Conservation (phyloP, 106 monocot species). For the Acanthochlamys bracteata region DNA sequence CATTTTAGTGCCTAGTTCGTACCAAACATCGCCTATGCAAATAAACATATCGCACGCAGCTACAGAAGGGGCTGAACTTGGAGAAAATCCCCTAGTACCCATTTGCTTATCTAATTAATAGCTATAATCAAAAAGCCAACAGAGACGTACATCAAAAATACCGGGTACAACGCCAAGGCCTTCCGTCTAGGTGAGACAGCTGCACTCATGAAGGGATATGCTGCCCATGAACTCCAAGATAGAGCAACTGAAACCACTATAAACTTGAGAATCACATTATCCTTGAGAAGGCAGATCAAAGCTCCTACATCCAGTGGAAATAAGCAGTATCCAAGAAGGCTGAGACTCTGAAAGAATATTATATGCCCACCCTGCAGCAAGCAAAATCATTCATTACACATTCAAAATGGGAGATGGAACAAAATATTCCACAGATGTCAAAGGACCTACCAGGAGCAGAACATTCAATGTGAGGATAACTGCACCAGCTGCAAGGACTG, state of each 20-base stretch:
- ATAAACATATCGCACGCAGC: too few species aligned
- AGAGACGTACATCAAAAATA: slow-evolving; percentile 87
- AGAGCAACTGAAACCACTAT: slow-evolving; percentile 53
- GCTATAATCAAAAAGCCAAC: slow-evolving; percentile 91
- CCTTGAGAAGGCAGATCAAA: slow-evolving; percentile 65
- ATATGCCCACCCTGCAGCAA: slow-evolving; percentile 68
- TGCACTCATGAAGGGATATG: slow-evolving; percentile 95
- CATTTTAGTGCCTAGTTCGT: too few species aligned
- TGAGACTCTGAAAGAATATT: slow-evolving; percentile 91
- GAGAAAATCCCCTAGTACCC: too few species aligned
- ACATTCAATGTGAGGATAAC: slow-evolving; percentile 88
- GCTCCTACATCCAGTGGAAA: slow-evolving; percentile 80
- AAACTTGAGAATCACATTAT: slow-evolving; percentile 75
- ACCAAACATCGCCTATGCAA: too few species aligned
- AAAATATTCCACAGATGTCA: not conserved
- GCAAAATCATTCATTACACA: not conserved
- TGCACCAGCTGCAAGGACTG: slow-evolving; percentile 89
- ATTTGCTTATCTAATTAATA: slow-evolving; percentile 33
- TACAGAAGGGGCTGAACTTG: too few species aligned
- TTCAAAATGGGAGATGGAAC: not conserved
- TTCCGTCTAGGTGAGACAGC: slow-evolving; percentile 81
- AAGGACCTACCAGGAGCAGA: slow-evolving; percentile 64
- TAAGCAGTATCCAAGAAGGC: slow-evolving; percentile 78
- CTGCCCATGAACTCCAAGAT: slow-evolving; percentile 96
- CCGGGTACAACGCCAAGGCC: slow-evolving; percentile 84